Base-by-base conservation (phyloP, 257 asterid genomes). In the Nicotiana attenuata region DNA sequence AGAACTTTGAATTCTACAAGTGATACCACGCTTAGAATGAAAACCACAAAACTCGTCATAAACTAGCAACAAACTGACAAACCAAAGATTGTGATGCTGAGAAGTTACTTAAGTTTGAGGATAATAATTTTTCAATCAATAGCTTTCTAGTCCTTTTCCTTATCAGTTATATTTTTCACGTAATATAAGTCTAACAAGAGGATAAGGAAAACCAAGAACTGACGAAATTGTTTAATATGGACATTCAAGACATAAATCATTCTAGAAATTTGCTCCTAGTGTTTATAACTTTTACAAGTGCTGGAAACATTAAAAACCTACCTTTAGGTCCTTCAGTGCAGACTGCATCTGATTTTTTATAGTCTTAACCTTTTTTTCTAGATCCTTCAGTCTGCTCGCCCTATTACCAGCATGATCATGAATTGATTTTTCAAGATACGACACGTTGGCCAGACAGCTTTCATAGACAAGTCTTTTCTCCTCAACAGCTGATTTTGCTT, bases 391-490 rank as follows among this genome's bases (percentile, higher is more conserved):
- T 84, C 91, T 91, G 80, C 83, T 83, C 86, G 93, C 98, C 85
- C 98, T 90, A 64, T 87, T 93, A 84, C 97, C 97, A 86, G 91
- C 90, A 85, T 94, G 97, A 45, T 92, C 94, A 56, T 85, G 90
- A 82, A 96, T 94, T 65, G 93, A 91, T 78, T 87, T 89, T 83
- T 96, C 97, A 83, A 96, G 97, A 73, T 85, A 69, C 78, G 94
- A 85, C 79, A 96, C 99, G 86, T 87, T 92, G 73, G 90, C 90
- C 63, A 93, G 87, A 83, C 94, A 91, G 75, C 82, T 89, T 80
- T 90, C 88, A 81, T 90, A 88, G n/a, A 85, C 80, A 82, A 85
- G 85, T 88, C 87, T 85, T 89, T 93, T 94, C 67, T 93, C 96
- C 87, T 89, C 82, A 31, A 87, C 83, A 38, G 95, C 82, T 81